Evolutionary conservation across 1,284 basidiomycete genomes (phyloP).

Genomic region (Austropuccinia psidii): DNA sequence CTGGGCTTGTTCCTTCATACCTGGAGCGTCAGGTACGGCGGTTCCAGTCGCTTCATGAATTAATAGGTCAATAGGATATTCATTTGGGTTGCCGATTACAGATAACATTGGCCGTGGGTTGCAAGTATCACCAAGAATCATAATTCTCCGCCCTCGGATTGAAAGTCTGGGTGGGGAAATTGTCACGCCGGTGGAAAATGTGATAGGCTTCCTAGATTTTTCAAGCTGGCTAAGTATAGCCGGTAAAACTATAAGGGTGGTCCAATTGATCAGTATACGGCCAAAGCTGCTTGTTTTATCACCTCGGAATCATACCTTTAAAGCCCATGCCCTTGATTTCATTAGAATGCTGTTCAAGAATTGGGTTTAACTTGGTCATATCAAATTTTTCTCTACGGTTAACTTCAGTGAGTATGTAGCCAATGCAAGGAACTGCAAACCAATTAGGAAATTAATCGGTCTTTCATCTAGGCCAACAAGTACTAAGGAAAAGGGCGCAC

Average conservation of each 20-base stretch:
- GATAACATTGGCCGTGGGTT: conserved; percentile 58
- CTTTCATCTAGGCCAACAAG: neutral
- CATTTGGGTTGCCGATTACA: conserved; percentile 46
- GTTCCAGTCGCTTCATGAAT: conserved; percentile 51
- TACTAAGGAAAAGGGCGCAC: conserved; percentile 50
- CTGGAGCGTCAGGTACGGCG: conserved; percentile 48
- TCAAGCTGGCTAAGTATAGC: conserved; percentile 59
- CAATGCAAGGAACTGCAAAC: conserved; percentile 66
- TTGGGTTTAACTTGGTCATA: conserved; percentile 45
- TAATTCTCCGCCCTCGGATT: conserved; percentile 63
- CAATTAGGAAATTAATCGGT: neutral
- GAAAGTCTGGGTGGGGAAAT: conserved; percentile 61
- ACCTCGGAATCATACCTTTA: neutral
- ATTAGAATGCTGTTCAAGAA: conserved; percentile 50
- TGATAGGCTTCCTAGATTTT: conserved; percentile 59
- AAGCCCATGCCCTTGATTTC: conserved; percentile 48
- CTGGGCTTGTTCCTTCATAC: conserved; percentile 43
- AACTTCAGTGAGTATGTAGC: conserved; percentile 67
- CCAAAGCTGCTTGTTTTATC: neutral
- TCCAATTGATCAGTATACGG: too few species aligned
- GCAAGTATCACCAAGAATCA: conserved; percentile 68
- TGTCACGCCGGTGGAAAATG: conserved; percentile 67
- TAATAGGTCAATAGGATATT: conserved; percentile 52
- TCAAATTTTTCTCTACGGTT: conserved; percentile 49
- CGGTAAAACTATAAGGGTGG: conserved; percentile 49